Evolutionary conservation across 768 basidiomycete genomes (phyloP).

Genomic region (Candolleomyces efflorescens): DNA sequence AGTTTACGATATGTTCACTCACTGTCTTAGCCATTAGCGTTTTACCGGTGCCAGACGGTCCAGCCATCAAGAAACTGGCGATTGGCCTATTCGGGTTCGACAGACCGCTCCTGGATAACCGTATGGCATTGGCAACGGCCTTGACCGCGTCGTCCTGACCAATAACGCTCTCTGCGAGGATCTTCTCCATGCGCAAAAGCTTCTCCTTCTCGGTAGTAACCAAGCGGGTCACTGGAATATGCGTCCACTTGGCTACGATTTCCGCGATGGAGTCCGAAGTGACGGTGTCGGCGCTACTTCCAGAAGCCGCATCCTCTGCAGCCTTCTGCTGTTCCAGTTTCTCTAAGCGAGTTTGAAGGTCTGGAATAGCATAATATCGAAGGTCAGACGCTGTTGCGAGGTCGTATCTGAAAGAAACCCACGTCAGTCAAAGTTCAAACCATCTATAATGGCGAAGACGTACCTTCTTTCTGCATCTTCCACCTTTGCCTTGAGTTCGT

Average conservation of each 20-base stretch:
- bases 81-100: constrained; percentile 83
- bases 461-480: constrained; percentile 90
- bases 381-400: constrained; percentile 81
- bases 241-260: constrained; percentile 91
- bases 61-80: constrained; percentile 89
- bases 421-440: constrained; percentile 13
- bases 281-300: constrained; percentile 61
- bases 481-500: constrained; percentile 86
- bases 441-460: constrained; percentile 16
- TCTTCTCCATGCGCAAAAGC: constrained; percentile 80
- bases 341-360: constrained; percentile 71
- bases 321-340: constrained; percentile 69
- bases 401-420: constrained; percentile 48
- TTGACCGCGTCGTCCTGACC: constrained; percentile 91
- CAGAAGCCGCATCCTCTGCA: constrained; percentile 58
- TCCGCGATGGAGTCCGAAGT: constrained; percentile 90
- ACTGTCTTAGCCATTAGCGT: constrained; percentile 88
- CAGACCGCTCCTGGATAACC: constrained; percentile 92
- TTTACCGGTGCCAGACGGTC: constrained; percentile 90
- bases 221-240: constrained; percentile 83
- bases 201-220: constrained; percentile 92
- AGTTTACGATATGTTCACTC: constrained; percentile 22
- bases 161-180: constrained; percentile 71
- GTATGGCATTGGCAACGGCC: constrained; percentile 90
- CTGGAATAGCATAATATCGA: constrained; percentile 89